Conservation (phyloP, 352 stramenopile genomes). For the Elongisporangium anandrum region DNA sequence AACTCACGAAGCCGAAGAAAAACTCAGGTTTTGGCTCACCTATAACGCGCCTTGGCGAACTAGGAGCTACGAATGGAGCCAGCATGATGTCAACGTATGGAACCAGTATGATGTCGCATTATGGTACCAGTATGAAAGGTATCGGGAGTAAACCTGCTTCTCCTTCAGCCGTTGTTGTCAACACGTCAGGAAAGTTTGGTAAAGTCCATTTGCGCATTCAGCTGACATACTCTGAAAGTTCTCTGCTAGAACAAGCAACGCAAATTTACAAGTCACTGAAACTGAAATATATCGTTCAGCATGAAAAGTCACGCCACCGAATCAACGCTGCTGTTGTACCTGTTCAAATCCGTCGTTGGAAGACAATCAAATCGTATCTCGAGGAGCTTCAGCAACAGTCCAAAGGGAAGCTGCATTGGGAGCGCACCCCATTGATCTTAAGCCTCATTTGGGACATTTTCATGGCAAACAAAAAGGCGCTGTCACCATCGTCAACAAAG, state of each 20-base stretch:
- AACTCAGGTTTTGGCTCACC: not conserved
- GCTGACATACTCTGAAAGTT: slow-evolving; percentile 52
- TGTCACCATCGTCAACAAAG: slow-evolving; percentile 6
- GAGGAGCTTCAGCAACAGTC: slow-evolving; percentile 46
- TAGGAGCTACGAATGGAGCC: not conserved
- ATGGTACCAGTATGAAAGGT: not conserved
- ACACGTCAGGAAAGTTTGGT: slow-evolving; percentile 10
- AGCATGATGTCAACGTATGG: not conserved
- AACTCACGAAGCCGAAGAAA: slow-evolving; percentile 29
- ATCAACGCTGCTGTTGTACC: slow-evolving; percentile 64
- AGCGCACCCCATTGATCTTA: slow-evolving; percentile 53
- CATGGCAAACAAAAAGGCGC: slow-evolving; percentile 20
- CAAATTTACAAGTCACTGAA: slow-evolving; percentile 61
- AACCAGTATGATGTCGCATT: no score
- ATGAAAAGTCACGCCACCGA: slow-evolving; percentile 42
- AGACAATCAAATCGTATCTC: slow-evolving; percentile 49
- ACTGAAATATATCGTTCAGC: slow-evolving; percentile 49
- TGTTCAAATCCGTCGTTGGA: slow-evolving; percentile 55
- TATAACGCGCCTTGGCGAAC: not conserved
- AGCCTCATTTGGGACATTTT: slow-evolving; percentile 78
- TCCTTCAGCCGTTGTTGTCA: not conserved
- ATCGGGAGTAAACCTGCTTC: not conserved
- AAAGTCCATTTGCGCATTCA: slow-evolving; percentile 43
- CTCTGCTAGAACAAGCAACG: slow-evolving; percentile 62
- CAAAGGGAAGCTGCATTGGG: slow-evolving; percentile 54